Evolutionary conservation across 2,329 filamentous ascomycete species (phyloP).

Genomic region (Calonectria hongkongensis): DNA sequence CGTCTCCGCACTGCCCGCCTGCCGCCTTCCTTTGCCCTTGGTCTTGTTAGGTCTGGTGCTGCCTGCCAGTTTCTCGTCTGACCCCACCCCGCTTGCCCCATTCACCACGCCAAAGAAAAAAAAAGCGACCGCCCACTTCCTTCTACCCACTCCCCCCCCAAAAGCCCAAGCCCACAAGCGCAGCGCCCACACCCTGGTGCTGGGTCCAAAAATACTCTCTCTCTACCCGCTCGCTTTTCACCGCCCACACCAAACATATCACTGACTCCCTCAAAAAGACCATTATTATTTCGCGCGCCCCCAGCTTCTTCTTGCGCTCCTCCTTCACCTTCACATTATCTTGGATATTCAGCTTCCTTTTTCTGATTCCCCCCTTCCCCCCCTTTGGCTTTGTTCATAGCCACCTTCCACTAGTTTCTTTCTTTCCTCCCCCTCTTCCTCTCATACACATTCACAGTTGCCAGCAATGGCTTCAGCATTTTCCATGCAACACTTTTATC

Average conservation of each 20-base stretch:
- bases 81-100: constrained; percentile 41
- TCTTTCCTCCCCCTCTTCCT: constrained; percentile 42
- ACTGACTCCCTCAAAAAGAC: constrained; percentile 52
- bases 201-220: constrained; percentile 40
- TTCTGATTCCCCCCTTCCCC: constrained; percentile 48
- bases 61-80: constrained; percentile 41
- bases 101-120: constrained; percentile 39
- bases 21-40: constrained; percentile 41
- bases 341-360: constrained; percentile 45
- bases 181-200: constrained; percentile 35
- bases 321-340: constrained; percentile 49
- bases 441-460: constrained; percentile 43
- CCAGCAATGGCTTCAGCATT: constrained; percentile 71
- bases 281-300: constrained; percentile 55
- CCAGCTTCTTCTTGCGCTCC: constrained; percentile 52
- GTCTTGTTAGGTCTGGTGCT: constrained; percentile 37
- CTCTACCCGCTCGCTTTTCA: constrained; percentile 45
- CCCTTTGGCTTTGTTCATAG: constrained; percentile 50
- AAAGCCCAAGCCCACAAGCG: constrained; percentile 35
- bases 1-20: constrained; percentile 40
- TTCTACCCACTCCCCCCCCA: constrained; percentile 21
- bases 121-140: constrained; percentile 35
- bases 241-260: constrained; percentile 55
- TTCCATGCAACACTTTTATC: constrained; percentile 71
- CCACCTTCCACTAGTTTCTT: constrained; percentile 48